Conservation (phyloP, 139 green algal species). For the Raphidocelis subcapitata region DNA sequence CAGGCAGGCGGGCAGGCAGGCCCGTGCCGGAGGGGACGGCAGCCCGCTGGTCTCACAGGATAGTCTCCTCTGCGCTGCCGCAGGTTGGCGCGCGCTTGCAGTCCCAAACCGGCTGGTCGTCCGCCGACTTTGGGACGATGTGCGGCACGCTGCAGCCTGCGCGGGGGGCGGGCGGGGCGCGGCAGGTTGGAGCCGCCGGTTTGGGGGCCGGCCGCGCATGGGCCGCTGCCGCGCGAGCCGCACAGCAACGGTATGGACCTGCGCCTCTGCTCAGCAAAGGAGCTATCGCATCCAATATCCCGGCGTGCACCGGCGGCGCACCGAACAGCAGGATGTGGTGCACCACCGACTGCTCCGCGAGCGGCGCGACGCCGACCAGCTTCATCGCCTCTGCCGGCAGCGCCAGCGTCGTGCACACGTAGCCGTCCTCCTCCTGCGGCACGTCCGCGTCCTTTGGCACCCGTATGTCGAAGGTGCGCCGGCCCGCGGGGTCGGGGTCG, state of each 20-base stretch:
- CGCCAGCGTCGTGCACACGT: slow-evolving; percentile 60
- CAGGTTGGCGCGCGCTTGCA: slow-evolving; percentile 42
- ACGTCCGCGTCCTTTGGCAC: slow-evolving; percentile 20
- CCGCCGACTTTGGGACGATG: slow-evolving; percentile 7
- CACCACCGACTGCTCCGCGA: slow-evolving; percentile 64
- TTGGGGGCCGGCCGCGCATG: too few species aligned
- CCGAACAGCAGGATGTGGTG: slow-evolving; percentile 94
- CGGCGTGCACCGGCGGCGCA: too few species aligned
- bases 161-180: too few species aligned
- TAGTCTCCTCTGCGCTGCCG: slow-evolving; percentile 16
- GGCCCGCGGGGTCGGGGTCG: too few species aligned
- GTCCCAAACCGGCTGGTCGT: slow-evolving; percentile 42
- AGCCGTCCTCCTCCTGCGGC: slow-evolving; percentile 33
- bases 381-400: slow-evolving; percentile 60
- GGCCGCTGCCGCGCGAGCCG: too few species aligned
- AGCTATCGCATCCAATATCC: too few species aligned
- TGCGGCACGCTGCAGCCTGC: slow-evolving; percentile 56
- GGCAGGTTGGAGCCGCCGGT: too few species aligned
- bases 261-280: too few species aligned
- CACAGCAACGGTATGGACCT: too few species aligned
- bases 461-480: slow-evolving; percentile 36
- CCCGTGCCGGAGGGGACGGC: slow-evolving; percentile 33
- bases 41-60: slow-evolving; percentile 21
- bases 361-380: slow-evolving; percentile 63
- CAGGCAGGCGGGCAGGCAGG: too few species aligned